A percentile compares a stretch with the other conserved stretches of the same genome.
phyloP scores from a whole-genome alignment of 2,329 filamentous ascomycete species.

The Penicillium oxalicum region DNA sequence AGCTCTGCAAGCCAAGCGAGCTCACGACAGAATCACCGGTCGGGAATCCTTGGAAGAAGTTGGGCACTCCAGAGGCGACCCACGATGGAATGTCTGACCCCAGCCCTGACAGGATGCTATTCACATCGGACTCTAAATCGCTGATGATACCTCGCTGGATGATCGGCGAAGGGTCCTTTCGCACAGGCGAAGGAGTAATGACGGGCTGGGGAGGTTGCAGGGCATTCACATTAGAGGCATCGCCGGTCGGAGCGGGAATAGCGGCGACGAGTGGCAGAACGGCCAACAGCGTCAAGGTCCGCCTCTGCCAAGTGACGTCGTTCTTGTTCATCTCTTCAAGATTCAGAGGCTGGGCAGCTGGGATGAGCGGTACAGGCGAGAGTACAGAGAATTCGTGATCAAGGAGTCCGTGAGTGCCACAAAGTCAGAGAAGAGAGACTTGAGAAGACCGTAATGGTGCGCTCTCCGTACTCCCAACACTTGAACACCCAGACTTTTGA shows the following conservation, averaged over 20 bases:
- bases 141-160: not conserved
- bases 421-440: no score
- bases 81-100: slow-evolving; percentile 16
- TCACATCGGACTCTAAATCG: not conserved
- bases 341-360: no score
- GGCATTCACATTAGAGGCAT: not conserved
- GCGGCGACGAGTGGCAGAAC: not conserved
- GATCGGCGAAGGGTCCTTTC: not conserved
- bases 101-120: slow-evolving; percentile 4
- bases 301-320: no score
- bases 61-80: slow-evolving; percentile 20
- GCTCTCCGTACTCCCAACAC: no score
- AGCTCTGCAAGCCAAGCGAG: slow-evolving; percentile 15
- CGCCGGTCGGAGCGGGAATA: not conserved
- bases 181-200: not conserved
- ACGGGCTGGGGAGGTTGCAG: not conserved
- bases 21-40: slow-evolving; percentile 18
- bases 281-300: no score
- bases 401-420: no score
- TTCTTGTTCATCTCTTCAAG: no score
- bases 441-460: no score
- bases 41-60: slow-evolving; percentile 19
- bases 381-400: no score
- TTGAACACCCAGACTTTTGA: no score
- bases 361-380: no score